Base-by-base conservation (phyloP, 2,329 filamentous ascomycete species). In the Xylaria sp. region DNA sequence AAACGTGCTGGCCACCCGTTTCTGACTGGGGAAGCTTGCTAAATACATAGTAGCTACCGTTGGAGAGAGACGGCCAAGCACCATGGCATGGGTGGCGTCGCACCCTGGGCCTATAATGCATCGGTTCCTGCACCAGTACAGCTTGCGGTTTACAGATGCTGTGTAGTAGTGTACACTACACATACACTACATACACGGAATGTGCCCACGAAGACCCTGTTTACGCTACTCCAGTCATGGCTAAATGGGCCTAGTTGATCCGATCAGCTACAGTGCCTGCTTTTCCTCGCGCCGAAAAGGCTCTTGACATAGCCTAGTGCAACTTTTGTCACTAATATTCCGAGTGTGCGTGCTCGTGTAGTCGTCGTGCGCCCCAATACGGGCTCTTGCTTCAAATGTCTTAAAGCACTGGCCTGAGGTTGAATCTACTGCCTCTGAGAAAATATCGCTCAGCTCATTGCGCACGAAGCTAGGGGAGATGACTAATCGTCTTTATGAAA, bases 1-100 rank as follows among this genome's bases (percentile, higher is more conserved):
- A 63, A 54, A 56, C 51, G 61, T 49, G 61, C n/a, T 15, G 25
- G 51, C 18, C 12, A 20, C 43, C 39, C 20, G 39, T 43, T 31
- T 31, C 20, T 49, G n/a, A 33, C 52, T 63, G 52, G 61, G 61
- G 61, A 63, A 63, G 41, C 48, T 33, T 13, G 13, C 49, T 55
- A 3, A 9, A 39, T 20, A 39, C 28, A 10, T 56, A n/a, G 13
- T 43, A 20, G 36, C 9, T 25, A 59, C 10, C 1, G 33, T 36
- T 36, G 33, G 33, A 13, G 39, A 18, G 56, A 46, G 15, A 20
- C 12, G 13, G 23, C 13, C 56, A 46, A 46, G 23, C 25, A 46
- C 13, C 6, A 60, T 33, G 57, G 28, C 57, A 43, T 49, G 57
- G 57, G 57, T 60, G 43, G 57, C 57, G 43, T 49, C 12, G 8